A percentile compares a stretch with the other conserved stretches of the same genome.
phyloP scores from a whole-genome alignment of 345 rosid genomes.

The Citrus hindsii region DNA sequence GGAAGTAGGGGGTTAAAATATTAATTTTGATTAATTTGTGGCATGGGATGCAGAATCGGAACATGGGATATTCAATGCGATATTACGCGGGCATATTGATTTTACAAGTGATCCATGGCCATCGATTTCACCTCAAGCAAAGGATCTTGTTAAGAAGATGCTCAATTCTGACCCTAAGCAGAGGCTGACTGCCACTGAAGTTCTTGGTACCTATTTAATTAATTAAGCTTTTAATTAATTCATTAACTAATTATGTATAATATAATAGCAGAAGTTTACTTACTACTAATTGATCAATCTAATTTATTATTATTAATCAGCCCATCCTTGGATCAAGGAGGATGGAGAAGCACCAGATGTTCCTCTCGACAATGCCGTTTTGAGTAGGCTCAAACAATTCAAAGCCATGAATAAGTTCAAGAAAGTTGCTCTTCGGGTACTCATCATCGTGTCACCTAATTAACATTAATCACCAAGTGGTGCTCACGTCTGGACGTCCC shows the following conservation, averaged over 20 bases:
- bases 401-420: slow-evolving; percentile 65
- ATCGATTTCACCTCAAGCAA: slow-evolving; percentile 73
- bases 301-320: slow-evolving; percentile 13
- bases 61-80: slow-evolving; percentile 89
- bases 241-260: too few species aligned
- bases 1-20: too few species aligned
- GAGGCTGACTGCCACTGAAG: slow-evolving; percentile 84
- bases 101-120: slow-evolving; percentile 97
- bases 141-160: slow-evolving; percentile 94
- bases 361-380: slow-evolving; percentile 62
- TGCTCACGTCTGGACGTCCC: too few species aligned
- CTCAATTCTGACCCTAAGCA: slow-evolving; percentile 85
- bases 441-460: neutral
- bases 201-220: slow-evolving; percentile 50
- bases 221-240: too few species aligned
- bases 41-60: slow-evolving; percentile 63
- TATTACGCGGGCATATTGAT: slow-evolving; percentile 72
- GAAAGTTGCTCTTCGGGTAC: slow-evolving; percentile 73
- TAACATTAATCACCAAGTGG: too few species aligned
- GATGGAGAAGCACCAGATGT: slow-evolving; percentile 74
- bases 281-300: neutral
- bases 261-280: neutral
- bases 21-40: too few species aligned
- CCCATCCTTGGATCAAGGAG: slow-evolving; percentile 69
- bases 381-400: slow-evolving; percentile 63